phyloP scores from a whole-genome alignment of 1,284 basidiomycete species.

The Erythrobasidium hasegawianum region DNA sequence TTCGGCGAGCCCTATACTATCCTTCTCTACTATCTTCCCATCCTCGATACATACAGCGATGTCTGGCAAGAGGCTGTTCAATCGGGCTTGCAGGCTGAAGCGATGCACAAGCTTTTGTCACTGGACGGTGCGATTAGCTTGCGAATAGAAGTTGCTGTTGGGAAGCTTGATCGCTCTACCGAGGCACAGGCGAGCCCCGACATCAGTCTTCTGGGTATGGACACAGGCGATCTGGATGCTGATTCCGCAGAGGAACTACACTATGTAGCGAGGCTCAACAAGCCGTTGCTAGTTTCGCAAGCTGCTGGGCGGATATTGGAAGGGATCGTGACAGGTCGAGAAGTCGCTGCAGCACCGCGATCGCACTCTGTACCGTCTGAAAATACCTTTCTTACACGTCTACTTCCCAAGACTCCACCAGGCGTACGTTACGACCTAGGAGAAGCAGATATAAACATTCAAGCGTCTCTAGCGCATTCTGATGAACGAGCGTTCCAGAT shows the following conservation, averaged over 20 bases:
- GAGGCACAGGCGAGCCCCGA: background rate
- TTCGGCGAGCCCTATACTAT: conserved; percentile 3
- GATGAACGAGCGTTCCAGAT: background rate
- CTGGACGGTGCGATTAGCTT: background rate
- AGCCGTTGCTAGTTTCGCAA: conserved; percentile 2
- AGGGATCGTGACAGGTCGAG: conserved; percentile 4
- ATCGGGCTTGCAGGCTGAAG: conserved; percentile 25
- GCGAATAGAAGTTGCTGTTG: background rate
- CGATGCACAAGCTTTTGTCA: background rate
- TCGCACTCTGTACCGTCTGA: background rate
- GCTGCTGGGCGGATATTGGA: conserved; percentile 12
- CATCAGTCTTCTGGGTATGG: conserved; percentile 6
- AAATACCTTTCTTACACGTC: background rate
- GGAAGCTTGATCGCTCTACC: background rate
- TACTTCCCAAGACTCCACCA: background rate
- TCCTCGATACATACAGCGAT: conserved; percentile 4
- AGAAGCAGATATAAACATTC: too few species aligned
- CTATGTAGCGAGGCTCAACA: conserved; percentile 3
- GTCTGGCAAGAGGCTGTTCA: conserved; percentile 6
- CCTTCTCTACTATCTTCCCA: conserved; percentile 11
- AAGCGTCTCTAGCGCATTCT: background rate
- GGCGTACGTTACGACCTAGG: background rate
- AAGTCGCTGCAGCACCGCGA: too few species aligned
- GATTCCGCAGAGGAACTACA: conserved; percentile 6
- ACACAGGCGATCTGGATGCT: background rate